Percentiles rank a stretch among this genome's conserved stretches.
phyloP scores from a whole-genome alignment of 345 rosid species.

The Rhodamnia argentea region DNA sequence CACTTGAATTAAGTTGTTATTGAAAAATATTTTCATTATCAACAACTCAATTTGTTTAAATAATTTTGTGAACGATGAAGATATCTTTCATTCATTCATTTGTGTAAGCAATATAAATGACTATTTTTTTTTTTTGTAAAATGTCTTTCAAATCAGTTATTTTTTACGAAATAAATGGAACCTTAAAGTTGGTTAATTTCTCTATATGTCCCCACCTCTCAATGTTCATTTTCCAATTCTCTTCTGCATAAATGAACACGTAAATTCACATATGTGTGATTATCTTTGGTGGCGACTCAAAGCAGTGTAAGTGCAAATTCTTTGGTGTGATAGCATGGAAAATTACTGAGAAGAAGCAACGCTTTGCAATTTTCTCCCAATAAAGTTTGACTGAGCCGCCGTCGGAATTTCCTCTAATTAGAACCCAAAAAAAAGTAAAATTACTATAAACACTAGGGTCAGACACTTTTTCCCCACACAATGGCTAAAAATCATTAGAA shows the following conservation, averaged over 20 bases:
- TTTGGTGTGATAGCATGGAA: background rate
- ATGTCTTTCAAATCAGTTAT: too few relatives aligned
- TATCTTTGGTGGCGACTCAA: background rate
- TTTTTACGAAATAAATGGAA: too few relatives aligned
- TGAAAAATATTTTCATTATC: too few relatives aligned
- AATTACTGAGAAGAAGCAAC: background rate
- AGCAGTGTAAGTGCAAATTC: background rate
- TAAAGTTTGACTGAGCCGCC: background rate
- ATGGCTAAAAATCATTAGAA: too few relatives aligned
- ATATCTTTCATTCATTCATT: too few relatives aligned
- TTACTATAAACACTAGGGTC: too few relatives aligned
- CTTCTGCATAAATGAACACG: background rate
- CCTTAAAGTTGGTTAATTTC: background rate
- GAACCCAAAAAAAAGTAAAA: background rate
- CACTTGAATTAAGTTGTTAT: too few relatives aligned
- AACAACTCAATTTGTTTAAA: too few relatives aligned
- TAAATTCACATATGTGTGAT: background rate
- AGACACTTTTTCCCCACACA: too few relatives aligned
- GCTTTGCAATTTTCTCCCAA: background rate
- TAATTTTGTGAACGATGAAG: too few relatives aligned
- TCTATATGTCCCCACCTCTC: background rate
- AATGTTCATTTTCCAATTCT: background rate
- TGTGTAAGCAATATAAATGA: too few relatives aligned
- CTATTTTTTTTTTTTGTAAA: too few relatives aligned
- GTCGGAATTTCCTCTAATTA: background rate